Evolutionary conservation across 331 rosid genomes (phyloP), one percentile per base, ranked within the genome.

Genomic region (Arachis monticola): DNA sequence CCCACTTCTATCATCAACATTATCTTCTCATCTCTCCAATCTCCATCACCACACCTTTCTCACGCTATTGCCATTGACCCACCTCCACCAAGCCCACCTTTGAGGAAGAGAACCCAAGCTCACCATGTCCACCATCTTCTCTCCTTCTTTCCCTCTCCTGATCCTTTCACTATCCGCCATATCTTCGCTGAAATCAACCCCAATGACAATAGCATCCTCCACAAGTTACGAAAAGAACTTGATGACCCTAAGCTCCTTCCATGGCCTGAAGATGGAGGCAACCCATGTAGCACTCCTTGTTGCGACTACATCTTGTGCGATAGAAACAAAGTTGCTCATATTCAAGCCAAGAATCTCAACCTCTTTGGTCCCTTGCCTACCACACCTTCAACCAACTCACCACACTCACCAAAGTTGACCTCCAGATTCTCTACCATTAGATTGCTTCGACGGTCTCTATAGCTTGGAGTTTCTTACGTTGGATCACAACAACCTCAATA

Each of bases 391-490:
- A 90, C 88, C 76, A 82, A 72, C 97, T 95, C 9, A 38, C 86
- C 4, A 70, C 60, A 83, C 97, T 95, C 6, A 9, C 7, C 7
- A 92, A 92, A 70, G 1, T 95, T 4, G 99, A 97, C 57, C 84
- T 95, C 42, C 99, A 95, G 79, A 85, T 48, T 78, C 93, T 1
- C 89, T 95, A n/a, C 99, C 99, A 2, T 73, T 38, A 2, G 96
- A 87, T 80, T 90, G 87, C 87, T 95, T 95, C 60, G 80, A 83
- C 8, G 93, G 92, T 0, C 89, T 95, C 0, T 44, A 57, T 0
- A 67, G 84, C 38, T 58, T 95, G 11, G 92, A 90, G 14, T 92
- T 84, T 38, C 1, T 95, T 74, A 97, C 97, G 11, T 72, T 95
- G 81, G 99, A 95, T 79, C 35, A 75, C 27, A 86, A 88, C 38